Base-by-base conservation (phyloP, 495 filamentous ascomycete species). In the Opeltia flavorubescens region DNA sequence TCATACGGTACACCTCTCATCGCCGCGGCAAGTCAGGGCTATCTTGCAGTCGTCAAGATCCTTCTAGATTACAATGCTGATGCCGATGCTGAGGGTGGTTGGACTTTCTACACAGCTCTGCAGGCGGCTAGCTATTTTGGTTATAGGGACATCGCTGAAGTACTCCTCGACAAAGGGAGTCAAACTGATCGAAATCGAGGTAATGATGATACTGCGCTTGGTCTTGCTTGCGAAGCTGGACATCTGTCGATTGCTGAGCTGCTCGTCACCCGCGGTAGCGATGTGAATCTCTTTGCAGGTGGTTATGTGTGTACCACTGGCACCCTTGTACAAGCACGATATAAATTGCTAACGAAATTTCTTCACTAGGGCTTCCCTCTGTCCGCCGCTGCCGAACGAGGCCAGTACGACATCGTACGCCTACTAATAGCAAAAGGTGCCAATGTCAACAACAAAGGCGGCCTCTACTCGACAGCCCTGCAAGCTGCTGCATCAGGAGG, bases 31-130 rank as follows among this genome's bases (percentile, higher is more conserved):
- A 41, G 34, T 5, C 31, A 48, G 8, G 46, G 46, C 28, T n/a
- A 41, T 6, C 20, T 26, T 9, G 31, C 21, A 5, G 17, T 49
- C n/a, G 31, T 53, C 15, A 12, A 38, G 17, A 4, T 55, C 12
- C 35, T 55, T 15, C 7, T 56, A 4, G 20, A 47, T n/a, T 28
- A 44, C n/a, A 38, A 44, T n/a, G 36, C 51, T 15, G 42, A 49
- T 11, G 23, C 47, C 7, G 48, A 55, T 41, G 39, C 46, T 6
- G 29, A 29, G 15, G 30, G 27, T 28, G 40, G 40, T 40, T 36
- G n/a, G 12, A 18, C 20, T 15, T 36, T 36, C 34, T 36, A n/a
- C 5, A 44, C 27, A 27, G 43, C 52, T 20, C 15, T 55, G 5
- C 11, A 43, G 24, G 21, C 39, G 20, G 44, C 50, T 23, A 27